Evolutionary conservation across 2,329 filamentous ascomycete species (phyloP).

Genomic region (Pseudogymnoascus destructans): DNA sequence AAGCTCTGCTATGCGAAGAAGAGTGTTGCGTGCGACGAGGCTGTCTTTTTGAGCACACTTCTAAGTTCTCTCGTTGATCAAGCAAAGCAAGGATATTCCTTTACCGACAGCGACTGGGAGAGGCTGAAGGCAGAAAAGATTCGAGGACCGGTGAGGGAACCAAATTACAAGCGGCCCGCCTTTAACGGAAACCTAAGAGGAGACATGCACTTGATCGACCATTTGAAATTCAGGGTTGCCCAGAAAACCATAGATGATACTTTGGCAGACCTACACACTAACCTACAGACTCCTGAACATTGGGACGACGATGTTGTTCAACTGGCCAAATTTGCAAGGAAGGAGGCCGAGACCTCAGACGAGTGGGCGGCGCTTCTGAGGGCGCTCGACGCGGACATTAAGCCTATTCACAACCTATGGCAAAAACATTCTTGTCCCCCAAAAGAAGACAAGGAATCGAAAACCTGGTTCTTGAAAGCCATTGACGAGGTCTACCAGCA

Average conservation of each 20-base stretch:
- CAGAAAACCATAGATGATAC: slow-evolving; percentile 28
- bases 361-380: slow-evolving; percentile 15
- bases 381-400: slow-evolving; percentile 14
- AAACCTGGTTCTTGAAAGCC: slow-evolving; percentile 8
- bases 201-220: slow-evolving; percentile 45
- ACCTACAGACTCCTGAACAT: slow-evolving; percentile 10
- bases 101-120: slow-evolving; percentile 32
- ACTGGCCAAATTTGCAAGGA: slow-evolving; percentile 13
- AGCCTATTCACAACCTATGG: slow-evolving; percentile 14
- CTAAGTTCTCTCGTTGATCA: slow-evolving; percentile 45
- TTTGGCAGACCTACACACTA: slow-evolving; percentile 19
- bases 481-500: slow-evolving; percentile 12
- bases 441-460: slow-evolving; percentile 6
- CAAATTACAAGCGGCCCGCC: slow-evolving; percentile 32
- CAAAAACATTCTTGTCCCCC: not conserved
- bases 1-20: slow-evolving; percentile 46
- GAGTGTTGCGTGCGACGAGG: slow-evolving; percentile 33
- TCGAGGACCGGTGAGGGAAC: slow-evolving; percentile 24
- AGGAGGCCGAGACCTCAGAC: slow-evolving; percentile 7
- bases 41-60: slow-evolving; percentile 37
- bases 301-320: slow-evolving; percentile 20
- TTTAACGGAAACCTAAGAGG: slow-evolving; percentile 18
- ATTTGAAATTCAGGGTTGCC: slow-evolving; percentile 43
- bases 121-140: slow-evolving; percentile 22
- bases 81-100: slow-evolving; percentile 40